These are phyloP conservation scores for Medicago truncatula DNA, from an alignment of 306 rosid genomes.

Conservation along the genomic window DNA sequence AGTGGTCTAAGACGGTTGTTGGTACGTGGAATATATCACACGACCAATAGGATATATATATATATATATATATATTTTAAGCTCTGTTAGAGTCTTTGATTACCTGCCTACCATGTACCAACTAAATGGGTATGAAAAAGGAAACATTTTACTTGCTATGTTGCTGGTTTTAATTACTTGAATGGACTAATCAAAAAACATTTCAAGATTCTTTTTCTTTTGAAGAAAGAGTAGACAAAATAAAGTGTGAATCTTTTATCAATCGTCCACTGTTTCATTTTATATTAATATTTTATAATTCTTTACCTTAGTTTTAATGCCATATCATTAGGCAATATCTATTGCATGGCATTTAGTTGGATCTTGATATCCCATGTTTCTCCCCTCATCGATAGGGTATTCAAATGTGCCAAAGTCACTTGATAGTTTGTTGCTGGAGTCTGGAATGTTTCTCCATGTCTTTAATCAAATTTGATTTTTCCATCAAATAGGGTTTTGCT, in stretches of 20 bases:
- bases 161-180: conserved; percentile 31
- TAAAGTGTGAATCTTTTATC: not conserved
- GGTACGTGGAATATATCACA: not conserved
- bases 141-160: conserved; percentile 14
- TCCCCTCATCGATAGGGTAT: conserved; percentile 3
- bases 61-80: not conserved
- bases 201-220: not conserved
- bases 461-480: conserved; percentile 20
- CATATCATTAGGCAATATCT: conserved; percentile 8
- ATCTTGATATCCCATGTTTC: conserved; percentile 18
- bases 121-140: conserved; percentile 23
- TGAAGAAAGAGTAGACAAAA: not conserved
- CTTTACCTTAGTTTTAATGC: not conserved
- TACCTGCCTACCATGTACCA: not conserved
- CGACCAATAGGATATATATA: not conserved
- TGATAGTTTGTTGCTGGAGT: conserved; percentile 12
- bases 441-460: not conserved
- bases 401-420: not conserved
- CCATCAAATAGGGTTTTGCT: conserved; percentile 70
- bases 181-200: not conserved
- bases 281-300: conserved; percentile 5
- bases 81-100: not conserved
- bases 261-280: conserved; percentile 7
- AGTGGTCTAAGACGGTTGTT: conserved; percentile 3
- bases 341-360: conserved; percentile 7